Evolutionary conservation across 148 eudicot genomes (phyloP).

Genomic region (Fagopyrum esculentum): DNA sequence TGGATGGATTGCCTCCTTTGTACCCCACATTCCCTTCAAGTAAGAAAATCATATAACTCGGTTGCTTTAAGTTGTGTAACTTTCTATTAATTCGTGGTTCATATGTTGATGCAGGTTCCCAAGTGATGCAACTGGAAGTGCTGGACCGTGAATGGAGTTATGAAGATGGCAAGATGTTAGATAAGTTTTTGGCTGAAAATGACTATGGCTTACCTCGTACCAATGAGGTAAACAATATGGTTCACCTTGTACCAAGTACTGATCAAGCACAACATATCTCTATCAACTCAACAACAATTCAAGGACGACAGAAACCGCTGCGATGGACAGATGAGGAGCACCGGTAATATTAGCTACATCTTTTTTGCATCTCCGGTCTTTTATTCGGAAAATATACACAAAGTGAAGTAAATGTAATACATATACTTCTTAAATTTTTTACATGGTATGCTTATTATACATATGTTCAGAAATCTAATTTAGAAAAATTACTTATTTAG

Average conservation of each 20-base stretch:
- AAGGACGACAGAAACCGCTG: slow-evolving; percentile 8
- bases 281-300: neutral
- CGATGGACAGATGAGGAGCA: slow-evolving; percentile 99
- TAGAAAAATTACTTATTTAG: no score
- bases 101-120: neutral
- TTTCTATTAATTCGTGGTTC: neutral
- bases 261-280: neutral
- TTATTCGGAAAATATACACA: no score
- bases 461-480: no score
- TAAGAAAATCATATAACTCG: neutral
- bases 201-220: neutral
- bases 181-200: neutral
- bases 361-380: neutral
- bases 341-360: slow-evolving; percentile 39
- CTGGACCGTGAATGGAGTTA: neutral
- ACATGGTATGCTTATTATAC: neutral
- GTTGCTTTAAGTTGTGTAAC: neutral
- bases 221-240: neutral
- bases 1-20: neutral
- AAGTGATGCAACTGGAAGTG: neutral
- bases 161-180: neutral
- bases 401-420: no score
- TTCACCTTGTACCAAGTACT: neutral
- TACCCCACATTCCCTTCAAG: neutral
- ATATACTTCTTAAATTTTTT: no score